Evolutionary conservation across 176 grass and related monocot species (phyloP), one percentile per base, ranked within the genome.

Genomic region (Oropetium thomaeum): DNA sequence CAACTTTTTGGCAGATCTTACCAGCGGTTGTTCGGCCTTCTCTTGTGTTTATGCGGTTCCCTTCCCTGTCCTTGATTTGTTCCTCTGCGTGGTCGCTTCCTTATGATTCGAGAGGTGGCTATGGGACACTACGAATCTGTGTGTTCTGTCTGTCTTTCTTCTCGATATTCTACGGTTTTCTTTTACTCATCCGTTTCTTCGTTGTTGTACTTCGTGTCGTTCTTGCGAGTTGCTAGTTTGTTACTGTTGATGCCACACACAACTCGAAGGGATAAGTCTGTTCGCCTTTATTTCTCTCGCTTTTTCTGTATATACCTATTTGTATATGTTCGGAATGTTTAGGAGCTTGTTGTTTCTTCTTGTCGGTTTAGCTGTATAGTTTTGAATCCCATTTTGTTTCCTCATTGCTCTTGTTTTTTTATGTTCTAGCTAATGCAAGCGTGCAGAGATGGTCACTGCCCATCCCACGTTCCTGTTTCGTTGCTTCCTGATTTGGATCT

Each of bases 181-280:
- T 27, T 82, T 82, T 15, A 45, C n/a, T 55, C 49, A 58, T 20
- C n/a, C 22, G 29, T 68, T 82, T 68, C 30, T 66, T 33, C n/a
- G 0, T 20, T 5, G 74, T 20, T 42, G 11, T n/a, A 8, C 4
- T 58, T 67, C 29, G 14, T 45, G 16, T 49, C 45, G 17, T 49
- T 49, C 16, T 49, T 20, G 45, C 45, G 17, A 49, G 45, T 20
- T 47, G 38, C 29, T 60, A 42, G 39, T 65, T 20, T 47, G 38
- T 22, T 60, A 42, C 51, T 65, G 39, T 35, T 55, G 10, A 19
- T 19, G 34, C 31, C 26, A 13, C 3, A 31, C 33, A 23, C 17
- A 42, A 27, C 27, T 57, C 9, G 8, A 28, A 29, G 80, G 20
- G 43, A 26, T 7, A 20, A 31, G 62, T 28, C 37, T 75, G 14